Evolutionary conservation across 768 basidiomycete species (phyloP).

Genomic region (Podaxis sp.): DNA sequence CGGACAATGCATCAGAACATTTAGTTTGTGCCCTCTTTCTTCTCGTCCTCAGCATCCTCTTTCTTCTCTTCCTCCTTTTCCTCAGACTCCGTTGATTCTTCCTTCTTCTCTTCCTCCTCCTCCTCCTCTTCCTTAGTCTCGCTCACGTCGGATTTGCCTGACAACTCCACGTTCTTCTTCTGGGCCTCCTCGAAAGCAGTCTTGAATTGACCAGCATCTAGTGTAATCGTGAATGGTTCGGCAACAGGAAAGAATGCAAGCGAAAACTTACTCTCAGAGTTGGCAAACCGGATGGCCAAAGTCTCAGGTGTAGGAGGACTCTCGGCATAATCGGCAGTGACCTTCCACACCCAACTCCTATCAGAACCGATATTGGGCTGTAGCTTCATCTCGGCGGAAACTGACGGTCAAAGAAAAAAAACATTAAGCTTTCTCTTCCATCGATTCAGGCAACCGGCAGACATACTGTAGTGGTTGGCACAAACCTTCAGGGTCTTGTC

Average conservation of each 20-base stretch:
- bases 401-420: conserved; percentile 36
- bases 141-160: conserved; percentile 25
- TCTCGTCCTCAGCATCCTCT: conserved; percentile 33
- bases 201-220: conserved; percentile 90
- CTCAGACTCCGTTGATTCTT: conserved; percentile 28
- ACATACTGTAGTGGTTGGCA: conserved; percentile 91
- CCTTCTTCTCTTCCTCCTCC: conserved; percentile 26
- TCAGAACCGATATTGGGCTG: conserved; percentile 99
- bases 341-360: conserved; percentile 99
- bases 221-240: background rate
- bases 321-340: conserved; percentile 93
- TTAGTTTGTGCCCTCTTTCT: conserved; percentile 17
- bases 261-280: conserved; percentile 78
- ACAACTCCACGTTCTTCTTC: conserved; percentile 56
- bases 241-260: background rate
- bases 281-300: conserved; percentile 97
- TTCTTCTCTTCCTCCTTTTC: conserved; percentile 29
- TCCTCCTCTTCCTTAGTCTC: conserved; percentile 30
- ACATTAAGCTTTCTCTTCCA: background rate
- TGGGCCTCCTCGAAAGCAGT: conserved; percentile 84
- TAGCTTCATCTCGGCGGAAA: conserved; percentile 86
- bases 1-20: background rate
- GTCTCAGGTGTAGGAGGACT: conserved; percentile 89
- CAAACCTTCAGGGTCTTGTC: conserved; percentile 99
- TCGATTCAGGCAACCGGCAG: conserved; percentile 18